Conservation (phyloP, 106 monocot genomes). For the Triglochin maritima region DNA sequence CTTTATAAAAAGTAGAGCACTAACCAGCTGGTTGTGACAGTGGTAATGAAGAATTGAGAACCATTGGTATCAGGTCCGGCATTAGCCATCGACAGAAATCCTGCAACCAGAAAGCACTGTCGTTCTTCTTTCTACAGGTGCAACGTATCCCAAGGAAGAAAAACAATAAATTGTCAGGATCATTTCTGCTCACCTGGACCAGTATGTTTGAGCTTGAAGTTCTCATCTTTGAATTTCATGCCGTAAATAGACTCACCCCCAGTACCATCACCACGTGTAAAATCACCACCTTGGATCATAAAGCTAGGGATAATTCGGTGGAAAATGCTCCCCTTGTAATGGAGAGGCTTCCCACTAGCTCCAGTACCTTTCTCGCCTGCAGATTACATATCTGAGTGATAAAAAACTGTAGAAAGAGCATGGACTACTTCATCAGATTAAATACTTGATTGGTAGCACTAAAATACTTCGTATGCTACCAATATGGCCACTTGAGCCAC, state of each 20-base stretch:
- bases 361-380: conserved; percentile 26
- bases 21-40: conserved; percentile 86
- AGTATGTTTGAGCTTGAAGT: conserved; percentile 91
- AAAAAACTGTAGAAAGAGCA: no score
- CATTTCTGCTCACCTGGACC: conserved; percentile 30
- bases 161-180: not conserved
- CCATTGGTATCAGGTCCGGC: conserved; percentile 72
- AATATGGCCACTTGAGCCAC: no score
- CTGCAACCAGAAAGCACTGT: conserved; percentile 13
- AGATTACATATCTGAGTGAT: no score
- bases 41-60: conserved; percentile 96
- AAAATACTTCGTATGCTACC: no score
- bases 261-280: conserved; percentile 75
- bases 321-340: conserved; percentile 89
- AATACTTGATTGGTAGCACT: no score
- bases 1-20: not conserved
- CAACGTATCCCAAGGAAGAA: not conserved
- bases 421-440: no score
- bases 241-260: conserved; percentile 91
- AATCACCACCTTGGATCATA: conserved; percentile 96
- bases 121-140: not conserved
- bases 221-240: conserved; percentile 74
- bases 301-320: conserved; percentile 95
- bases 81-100: conserved; percentile 91
- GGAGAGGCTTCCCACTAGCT: conserved; percentile 40